These are phyloP conservation scores for Arctostaphylos glauca DNA, from an alignment of 148 eudicot genomes.

Conservation along the genomic window DNA sequence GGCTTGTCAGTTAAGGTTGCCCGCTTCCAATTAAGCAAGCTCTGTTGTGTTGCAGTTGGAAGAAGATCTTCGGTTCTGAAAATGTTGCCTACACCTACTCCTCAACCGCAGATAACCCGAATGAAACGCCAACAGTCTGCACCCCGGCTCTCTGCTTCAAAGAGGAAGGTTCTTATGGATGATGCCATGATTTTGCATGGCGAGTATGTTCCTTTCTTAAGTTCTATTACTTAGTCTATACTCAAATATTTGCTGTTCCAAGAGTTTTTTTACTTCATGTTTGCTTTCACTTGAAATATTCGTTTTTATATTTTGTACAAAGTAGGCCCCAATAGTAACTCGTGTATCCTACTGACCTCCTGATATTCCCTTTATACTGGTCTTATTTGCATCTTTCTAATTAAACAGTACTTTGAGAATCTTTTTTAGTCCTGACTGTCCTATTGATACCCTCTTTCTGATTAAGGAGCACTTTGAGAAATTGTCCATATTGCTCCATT, in stretches of 20 bases:
- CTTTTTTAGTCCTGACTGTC: background rate
- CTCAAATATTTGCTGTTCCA: background rate
- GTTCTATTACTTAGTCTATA: background rate
- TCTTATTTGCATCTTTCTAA: background rate
- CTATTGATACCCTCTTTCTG: background rate
- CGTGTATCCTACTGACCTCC: background rate
- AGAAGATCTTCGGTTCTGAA: conserved; percentile 67
- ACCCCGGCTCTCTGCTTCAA: conserved; percentile 48
- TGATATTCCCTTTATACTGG: background rate
- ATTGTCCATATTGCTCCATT: background rate
- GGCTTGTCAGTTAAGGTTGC: conserved; percentile 3
- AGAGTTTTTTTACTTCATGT: background rate
- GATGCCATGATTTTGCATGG: conserved; percentile 93
- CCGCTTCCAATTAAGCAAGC: background rate
- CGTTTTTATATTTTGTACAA: background rate
- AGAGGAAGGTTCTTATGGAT: conserved; percentile 85
- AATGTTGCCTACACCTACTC: conserved; percentile 67
- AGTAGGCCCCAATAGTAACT: background rate
- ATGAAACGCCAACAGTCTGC: conserved; percentile 62
- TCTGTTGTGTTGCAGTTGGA: conserved; percentile 54
- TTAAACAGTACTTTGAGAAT: background rate
- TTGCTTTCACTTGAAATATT: background rate
- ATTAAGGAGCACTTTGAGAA: background rate
- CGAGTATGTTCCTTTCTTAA: conserved; percentile 61
- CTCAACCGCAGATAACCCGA: conserved; percentile 31